Conservation (phyloP, 208 protist species). For the Naegleria fowleri region DNA sequence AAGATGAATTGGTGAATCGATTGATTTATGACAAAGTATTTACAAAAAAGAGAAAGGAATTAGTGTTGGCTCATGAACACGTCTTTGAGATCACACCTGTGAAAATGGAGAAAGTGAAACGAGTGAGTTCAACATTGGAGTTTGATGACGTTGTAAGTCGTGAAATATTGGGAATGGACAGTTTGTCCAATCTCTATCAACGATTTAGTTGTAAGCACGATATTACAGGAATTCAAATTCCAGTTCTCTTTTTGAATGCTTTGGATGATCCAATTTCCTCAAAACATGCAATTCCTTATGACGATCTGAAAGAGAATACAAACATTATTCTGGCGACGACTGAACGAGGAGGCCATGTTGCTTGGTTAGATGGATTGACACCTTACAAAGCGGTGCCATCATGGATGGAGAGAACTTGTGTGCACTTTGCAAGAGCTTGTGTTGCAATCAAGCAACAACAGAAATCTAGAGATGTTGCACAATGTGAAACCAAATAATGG, state of each 20-base stretch:
- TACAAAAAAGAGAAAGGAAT: slow-evolving; percentile 19
- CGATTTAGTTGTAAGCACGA: not conserved
- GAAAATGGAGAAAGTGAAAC: not conserved
- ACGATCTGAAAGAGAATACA: not conserved
- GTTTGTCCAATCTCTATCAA: not conserved
- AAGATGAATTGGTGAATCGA: not conserved
- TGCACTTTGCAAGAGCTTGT: not conserved
- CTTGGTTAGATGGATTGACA: not conserved
- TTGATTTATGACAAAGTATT: slow-evolving; percentile 15
- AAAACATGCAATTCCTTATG: not conserved
- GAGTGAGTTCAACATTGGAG: not conserved
- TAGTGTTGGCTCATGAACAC: not conserved
- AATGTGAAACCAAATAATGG: too few species aligned
- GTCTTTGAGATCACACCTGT: not conserved
- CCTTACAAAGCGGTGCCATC: not conserved
- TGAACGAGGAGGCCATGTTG: slow-evolving; percentile 7
- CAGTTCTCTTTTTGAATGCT: not conserved
- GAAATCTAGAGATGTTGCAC: too few species aligned
- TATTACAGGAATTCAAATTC: not conserved
- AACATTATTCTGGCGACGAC: not conserved
- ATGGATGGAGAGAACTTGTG: slow-evolving; percentile 24
- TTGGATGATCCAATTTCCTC: slow-evolving; percentile 8
- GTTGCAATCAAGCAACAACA: not conserved
- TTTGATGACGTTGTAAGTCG: not conserved
- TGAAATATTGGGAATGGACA: not conserved